These are phyloP conservation scores for Yamadazyma sp. DNA, from an alignment of 1,139 yeast genomes.

Conservation along the genomic window DNA sequence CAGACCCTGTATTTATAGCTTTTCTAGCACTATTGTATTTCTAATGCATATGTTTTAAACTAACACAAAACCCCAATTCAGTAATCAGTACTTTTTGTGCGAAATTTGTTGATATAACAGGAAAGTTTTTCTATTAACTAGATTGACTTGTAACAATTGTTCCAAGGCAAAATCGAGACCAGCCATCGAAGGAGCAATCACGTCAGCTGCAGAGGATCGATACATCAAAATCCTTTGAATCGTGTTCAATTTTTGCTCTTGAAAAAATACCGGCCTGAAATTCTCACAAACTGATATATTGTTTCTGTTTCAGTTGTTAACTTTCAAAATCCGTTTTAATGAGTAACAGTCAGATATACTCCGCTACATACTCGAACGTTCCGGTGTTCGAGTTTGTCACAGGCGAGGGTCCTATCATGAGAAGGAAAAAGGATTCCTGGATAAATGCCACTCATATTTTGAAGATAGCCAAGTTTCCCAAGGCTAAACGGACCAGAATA, in stretches of 20 bases:
- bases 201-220: too few relatives aligned
- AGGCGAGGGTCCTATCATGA: conserved; percentile 77
- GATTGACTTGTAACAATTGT: background rate
- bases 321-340: conserved; percentile 9
- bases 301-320: too few relatives aligned
- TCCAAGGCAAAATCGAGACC: background rate
- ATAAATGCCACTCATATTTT: conserved; percentile 90
- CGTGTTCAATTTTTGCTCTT: too few relatives aligned
- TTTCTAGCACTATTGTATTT: background rate
- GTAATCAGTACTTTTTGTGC: conserved; percentile 2
- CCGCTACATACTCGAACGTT: conserved; percentile 82
- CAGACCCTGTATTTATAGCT: too few relatives aligned
- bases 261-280: too few relatives aligned
- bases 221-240: too few relatives aligned
- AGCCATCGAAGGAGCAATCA: background rate
- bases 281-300: too few relatives aligned
- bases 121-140: background rate
- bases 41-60: background rate
- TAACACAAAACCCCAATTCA: conserved; percentile 1
- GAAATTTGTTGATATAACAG: background rate
- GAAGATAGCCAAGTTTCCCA: conserved; percentile 83
- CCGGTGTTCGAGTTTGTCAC: conserved; percentile 72
- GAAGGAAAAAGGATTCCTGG: conserved; percentile 77
- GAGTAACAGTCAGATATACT: conserved; percentile 53
- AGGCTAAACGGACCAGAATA: conserved; percentile 80